Evolutionary conservation across 306 rosid genomes (phyloP).

Genomic region (Elaeagnus macrophylla): DNA sequence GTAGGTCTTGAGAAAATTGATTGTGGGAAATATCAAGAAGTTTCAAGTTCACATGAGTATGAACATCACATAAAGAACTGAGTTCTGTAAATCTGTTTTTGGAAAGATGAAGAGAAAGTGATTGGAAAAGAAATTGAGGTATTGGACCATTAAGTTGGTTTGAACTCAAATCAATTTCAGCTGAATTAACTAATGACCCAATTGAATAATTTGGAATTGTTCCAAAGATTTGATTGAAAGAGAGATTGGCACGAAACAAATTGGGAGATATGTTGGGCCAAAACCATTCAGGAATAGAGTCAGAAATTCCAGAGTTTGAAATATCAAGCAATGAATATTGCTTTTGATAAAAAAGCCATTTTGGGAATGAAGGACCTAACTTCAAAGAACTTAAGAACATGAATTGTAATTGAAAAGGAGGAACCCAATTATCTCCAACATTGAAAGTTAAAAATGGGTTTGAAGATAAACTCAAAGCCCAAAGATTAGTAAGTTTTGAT

Average conservation of each 20-base stretch:
- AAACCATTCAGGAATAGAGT: conserved; percentile 3
- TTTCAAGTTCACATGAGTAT: background rate
- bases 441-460: conserved; percentile 4
- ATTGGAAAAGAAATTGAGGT: background rate
- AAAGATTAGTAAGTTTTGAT: conserved; percentile 1
- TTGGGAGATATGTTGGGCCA: background rate
- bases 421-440: conserved; percentile 1
- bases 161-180: background rate
- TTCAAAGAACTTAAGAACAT: background rate
- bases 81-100: background rate
- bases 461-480: background rate
- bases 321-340: background rate
- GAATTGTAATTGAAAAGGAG: background rate
- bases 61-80: background rate
- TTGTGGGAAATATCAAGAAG: background rate
- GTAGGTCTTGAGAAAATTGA: background rate
- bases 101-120: background rate
- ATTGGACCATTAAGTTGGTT: background rate
- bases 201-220: background rate
- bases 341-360: conserved; percentile 20
- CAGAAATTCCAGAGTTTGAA: background rate
- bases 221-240: conserved; percentile 2
- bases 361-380: conserved; percentile 9
- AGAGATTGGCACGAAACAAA: background rate
- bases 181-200: accelerated